Base-by-base conservation (phyloP, 1,284 basidiomycete species). In the Paramarasmius palmivorus region DNA sequence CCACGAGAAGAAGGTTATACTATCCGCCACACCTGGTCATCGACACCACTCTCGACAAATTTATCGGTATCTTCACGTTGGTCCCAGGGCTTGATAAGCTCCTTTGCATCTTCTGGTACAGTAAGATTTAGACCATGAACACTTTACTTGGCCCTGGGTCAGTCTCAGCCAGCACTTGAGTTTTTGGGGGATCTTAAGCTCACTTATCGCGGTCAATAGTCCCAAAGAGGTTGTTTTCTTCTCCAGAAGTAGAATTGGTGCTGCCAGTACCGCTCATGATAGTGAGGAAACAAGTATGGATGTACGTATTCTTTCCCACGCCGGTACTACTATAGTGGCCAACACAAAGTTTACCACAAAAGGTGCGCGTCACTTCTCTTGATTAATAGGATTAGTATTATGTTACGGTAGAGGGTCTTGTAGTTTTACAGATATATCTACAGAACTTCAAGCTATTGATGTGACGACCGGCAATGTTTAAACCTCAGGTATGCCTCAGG, bases 51-150 rank as follows among this genome's bases (percentile, higher is more conserved):
- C 40, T 90, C 86, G 8, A 81, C 84, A 58, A 73, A 91, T 57
- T 76, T 77, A 1, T 67, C 69, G 2, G 79, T 84, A 53, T 86
- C 83, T 23, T 92, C 88, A 42, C 91, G 74, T 60, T 90, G 78
- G 53, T 87, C 79, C 89, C 91, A 93, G 1, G 86, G 82, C 67
- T 92, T 92, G 56, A 93, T 87, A 35, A 91, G 69, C 15, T 75
- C 80, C 60, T 82, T 84, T 1, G 89, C 90, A 59, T 86, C 78
- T 67, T 92, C 90, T 34, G 90, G 90, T 19, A 90, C 78, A 7
- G 79, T 78, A 50, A 92, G 70, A 63, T 92, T 92, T 61, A 92
- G 71, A 29, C 90, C 90, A 66, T 92, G 78, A 48, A 92, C 87
- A 63, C 90, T 91, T 76, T 58, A 59, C 66, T 68, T 67, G 56